These are phyloP conservation scores for Pseudomonodictys pantanalensis DNA, from an alignment of 495 filamentous ascomycete genomes.

Conservation along the genomic window DNA sequence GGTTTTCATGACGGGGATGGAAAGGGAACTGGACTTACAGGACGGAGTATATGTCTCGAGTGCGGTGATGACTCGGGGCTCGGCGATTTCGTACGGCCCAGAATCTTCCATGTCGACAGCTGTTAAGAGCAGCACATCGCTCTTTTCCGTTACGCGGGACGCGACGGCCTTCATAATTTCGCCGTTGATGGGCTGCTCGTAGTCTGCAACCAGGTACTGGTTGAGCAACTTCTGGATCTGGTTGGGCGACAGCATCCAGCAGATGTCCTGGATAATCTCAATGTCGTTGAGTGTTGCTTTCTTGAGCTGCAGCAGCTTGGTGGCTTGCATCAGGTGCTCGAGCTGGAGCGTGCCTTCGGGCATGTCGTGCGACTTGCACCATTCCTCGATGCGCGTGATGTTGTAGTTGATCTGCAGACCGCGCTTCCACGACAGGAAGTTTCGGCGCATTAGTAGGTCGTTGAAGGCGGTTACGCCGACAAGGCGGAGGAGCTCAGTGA, in stretches of 20 bases:
- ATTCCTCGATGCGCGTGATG: slow-evolving; percentile 98
- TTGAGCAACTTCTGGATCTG: slow-evolving; percentile 99
- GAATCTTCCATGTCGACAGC: slow-evolving; percentile 99
- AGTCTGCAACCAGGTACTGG: slow-evolving; percentile 97
- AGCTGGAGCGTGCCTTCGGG: slow-evolving; percentile 95
- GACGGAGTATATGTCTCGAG: slow-evolving; percentile 97
- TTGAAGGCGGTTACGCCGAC: slow-evolving; percentile 99
- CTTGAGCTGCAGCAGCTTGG: slow-evolving; percentile 97
- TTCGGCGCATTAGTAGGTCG: slow-evolving; percentile 93
- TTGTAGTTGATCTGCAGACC: slow-evolving; percentile 99
- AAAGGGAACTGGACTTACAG: slow-evolving; percentile 56
- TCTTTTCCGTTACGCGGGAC: slow-evolving; percentile 96
- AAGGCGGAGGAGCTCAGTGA: slow-evolving; percentile 88
- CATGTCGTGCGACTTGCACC: slow-evolving; percentile 99
- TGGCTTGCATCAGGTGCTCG: slow-evolving; percentile 99
- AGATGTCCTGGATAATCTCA: slow-evolving; percentile 99
- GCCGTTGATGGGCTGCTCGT: slow-evolving; percentile 98
- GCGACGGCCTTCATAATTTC: slow-evolving; percentile 99
- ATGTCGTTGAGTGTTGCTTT: slow-evolving; percentile 99
- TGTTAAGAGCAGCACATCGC: slow-evolving; percentile 84
- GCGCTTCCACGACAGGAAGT: slow-evolving; percentile 99
- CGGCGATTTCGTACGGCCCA: slow-evolving; percentile 98
- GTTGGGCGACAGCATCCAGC: slow-evolving; percentile 99
- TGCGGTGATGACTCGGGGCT: slow-evolving; percentile 91
- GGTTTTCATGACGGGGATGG: slow-evolving; percentile 23